A percentile compares a stretch with the other conserved stretches of the same genome.
Evolutionary conservation across 257 asterid genomes (phyloP).

Genomic region (Solanum chiquidenum): DNA sequence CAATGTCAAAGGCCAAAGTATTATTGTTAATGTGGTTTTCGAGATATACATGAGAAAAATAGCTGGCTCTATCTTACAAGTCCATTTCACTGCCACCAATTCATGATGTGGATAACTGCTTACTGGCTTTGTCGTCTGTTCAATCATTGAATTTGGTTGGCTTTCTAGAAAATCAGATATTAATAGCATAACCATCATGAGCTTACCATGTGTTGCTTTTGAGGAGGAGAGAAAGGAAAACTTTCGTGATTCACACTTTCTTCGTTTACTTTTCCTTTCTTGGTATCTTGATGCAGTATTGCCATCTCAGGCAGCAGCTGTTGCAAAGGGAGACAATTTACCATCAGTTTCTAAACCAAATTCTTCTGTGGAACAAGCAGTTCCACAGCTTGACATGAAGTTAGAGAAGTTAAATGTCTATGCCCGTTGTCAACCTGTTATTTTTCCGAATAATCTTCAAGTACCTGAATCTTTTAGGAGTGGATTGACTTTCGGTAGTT

Average conservation of each 20-base stretch:
- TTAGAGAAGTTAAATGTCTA: constrained; percentile 19
- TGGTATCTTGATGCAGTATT: constrained; percentile 17
- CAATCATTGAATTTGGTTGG: neutral
- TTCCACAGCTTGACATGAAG: constrained; percentile 27
- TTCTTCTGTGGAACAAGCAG: constrained; percentile 9
- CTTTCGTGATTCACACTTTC: neutral
- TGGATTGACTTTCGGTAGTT: constrained; percentile 47
- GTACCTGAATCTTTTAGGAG: constrained; percentile 41
- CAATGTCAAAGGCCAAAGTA: neutral
- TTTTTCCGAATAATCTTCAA: constrained; percentile 45
- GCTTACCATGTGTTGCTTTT: neutral
- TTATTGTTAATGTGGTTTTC: neutral
- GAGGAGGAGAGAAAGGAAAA: neutral
- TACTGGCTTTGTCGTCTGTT: neutral
- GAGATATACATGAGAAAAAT: neutral
- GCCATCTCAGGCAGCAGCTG: constrained; percentile 17
- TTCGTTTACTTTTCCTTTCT: neutral
- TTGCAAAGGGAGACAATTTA: constrained; percentile 6
- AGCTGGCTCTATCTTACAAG: neutral
- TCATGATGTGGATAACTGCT: neutral
- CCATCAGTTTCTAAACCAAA: constrained; percentile 13
- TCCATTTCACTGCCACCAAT: neutral
- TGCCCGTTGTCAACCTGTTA: constrained; percentile 24
- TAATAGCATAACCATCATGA: neutral
- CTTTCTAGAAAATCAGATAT: neutral